A percentile compares a stretch with the other conserved stretches of the same genome.
These are phyloP conservation scores for Fusarium sp. DNA, from an alignment of 2,329 filamentous ascomycete genomes.

Conservation along the genomic window DNA sequence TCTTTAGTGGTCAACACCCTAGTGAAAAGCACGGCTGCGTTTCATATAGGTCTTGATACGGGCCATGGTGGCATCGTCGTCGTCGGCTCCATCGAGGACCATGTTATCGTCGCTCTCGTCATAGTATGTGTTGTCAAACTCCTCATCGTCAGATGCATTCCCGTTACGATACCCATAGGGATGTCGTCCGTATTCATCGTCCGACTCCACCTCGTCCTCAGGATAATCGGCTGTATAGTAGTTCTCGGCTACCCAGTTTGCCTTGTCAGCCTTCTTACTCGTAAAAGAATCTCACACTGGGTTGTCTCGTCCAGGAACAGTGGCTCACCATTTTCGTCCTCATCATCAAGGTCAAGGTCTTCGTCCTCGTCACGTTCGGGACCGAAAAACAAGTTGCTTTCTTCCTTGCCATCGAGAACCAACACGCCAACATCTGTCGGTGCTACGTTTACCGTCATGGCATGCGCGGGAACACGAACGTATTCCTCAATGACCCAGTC, in stretches of 20 bases:
- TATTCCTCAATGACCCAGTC: slow-evolving; percentile 78
- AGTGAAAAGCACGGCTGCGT: slow-evolving; percentile 52
- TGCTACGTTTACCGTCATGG: slow-evolving; percentile 62
- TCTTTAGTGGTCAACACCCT: slow-evolving; percentile 30
- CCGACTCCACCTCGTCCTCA: slow-evolving; percentile 82
- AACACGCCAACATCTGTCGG: slow-evolving; percentile 69
- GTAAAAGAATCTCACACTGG: slow-evolving; percentile 6
- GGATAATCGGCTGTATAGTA: slow-evolving; percentile 86
- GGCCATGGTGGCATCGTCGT: slow-evolving; percentile 58
- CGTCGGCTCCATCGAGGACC: slow-evolving; percentile 55
- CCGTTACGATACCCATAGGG: slow-evolving; percentile 69
- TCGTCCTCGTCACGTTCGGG: slow-evolving; percentile 74
- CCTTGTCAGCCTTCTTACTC: slow-evolving; percentile 33
- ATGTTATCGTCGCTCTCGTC: slow-evolving; percentile 58
- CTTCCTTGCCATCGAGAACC: slow-evolving; percentile 71
- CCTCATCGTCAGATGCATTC: slow-evolving; percentile 70
- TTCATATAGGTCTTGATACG: slow-evolving; percentile 58
- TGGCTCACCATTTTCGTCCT: slow-evolving; percentile 74
- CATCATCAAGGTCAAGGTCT: slow-evolving; percentile 71
- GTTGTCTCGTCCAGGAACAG: slow-evolving; percentile 3
- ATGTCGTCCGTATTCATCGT: slow-evolving; percentile 68
- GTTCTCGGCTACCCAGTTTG: slow-evolving; percentile 72
- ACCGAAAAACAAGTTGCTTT: slow-evolving; percentile 73
- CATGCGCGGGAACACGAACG: slow-evolving; percentile 70
- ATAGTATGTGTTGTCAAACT: slow-evolving; percentile 62